These are phyloP conservation scores for Cyberlindnera maritima DNA, from an alignment of 805 yeast genomes.

Conservation along the genomic window DNA sequence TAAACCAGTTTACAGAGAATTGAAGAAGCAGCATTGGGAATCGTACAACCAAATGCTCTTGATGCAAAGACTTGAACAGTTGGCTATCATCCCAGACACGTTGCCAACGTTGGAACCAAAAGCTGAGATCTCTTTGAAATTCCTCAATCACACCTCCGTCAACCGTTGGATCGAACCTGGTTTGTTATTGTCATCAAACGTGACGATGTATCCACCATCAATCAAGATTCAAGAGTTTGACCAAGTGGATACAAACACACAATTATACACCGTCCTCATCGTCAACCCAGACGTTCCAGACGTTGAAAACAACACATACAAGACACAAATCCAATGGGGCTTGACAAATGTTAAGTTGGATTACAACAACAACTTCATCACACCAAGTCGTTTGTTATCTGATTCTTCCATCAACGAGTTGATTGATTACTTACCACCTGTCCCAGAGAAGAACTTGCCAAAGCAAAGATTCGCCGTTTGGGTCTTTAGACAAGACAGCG, in stretches of 20 bases:
- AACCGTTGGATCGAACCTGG: slow-evolving; percentile 82
- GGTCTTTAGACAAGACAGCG: slow-evolving; percentile 74
- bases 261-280: slow-evolving; percentile 70
- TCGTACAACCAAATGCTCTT: slow-evolving; percentile 64
- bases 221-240: slow-evolving; percentile 75
- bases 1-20: slow-evolving; percentile 76
- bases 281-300: slow-evolving; percentile 95
- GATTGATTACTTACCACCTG: slow-evolving; percentile 71
- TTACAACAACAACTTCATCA: slow-evolving; percentile 55
- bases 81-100: slow-evolving; percentile 89
- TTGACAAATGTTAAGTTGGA: slow-evolving; percentile 62
- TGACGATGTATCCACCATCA: slow-evolving; percentile 73
- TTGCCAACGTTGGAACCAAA: slow-evolving; percentile 82
- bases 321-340: slow-evolving; percentile 76
- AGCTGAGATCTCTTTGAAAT: slow-evolving; percentile 71
- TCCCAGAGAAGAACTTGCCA: slow-evolving; percentile 85
- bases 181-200: slow-evolving; percentile 63
- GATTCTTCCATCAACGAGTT: slow-evolving; percentile 40
- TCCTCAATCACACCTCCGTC: slow-evolving; percentile 64
- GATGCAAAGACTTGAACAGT: slow-evolving; percentile 89
- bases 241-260: slow-evolving; percentile 34
- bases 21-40: slow-evolving; percentile 72
- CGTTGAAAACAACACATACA: slow-evolving; percentile 59
- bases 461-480: slow-evolving; percentile 82
- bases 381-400: slow-evolving; percentile 33